These are phyloP conservation scores for Cladobotryum mycophilum DNA, from an alignment of 2,329 filamentous ascomycete genomes.

Conservation along the genomic window DNA sequence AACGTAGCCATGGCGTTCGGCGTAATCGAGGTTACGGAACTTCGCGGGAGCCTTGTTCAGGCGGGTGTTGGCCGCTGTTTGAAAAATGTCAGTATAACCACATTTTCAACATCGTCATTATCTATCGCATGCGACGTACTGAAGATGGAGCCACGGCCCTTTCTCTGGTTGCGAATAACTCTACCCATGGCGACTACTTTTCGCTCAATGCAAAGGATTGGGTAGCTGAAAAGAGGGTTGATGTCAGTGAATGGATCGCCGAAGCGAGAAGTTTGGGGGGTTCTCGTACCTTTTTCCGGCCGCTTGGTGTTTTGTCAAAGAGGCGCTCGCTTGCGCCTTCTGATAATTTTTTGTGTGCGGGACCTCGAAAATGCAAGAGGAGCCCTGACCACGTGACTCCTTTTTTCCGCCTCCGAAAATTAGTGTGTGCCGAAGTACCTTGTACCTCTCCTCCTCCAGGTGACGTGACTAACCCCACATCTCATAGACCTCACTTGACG, in stretches of 20 bases:
- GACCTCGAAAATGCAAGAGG: constrained; percentile 19
- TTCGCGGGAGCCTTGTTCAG: constrained; percentile 81
- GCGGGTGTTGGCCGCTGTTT: constrained; percentile 69
- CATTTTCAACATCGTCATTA: constrained; percentile 16
- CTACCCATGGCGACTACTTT: constrained; percentile 44
- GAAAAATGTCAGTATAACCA: constrained; percentile 25
- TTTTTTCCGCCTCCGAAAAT: constrained; percentile 1
- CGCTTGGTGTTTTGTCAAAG: constrained; percentile 35
- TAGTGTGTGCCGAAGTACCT: constrained; percentile 1
- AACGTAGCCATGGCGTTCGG: constrained; percentile 96
- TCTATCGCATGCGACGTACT: constrained; percentile 33
- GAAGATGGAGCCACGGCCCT: constrained; percentile 55
- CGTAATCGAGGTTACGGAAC: constrained; percentile 95
- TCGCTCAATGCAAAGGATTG: constrained; percentile 29
- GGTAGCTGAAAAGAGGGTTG: constrained; percentile 26
- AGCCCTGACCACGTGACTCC: constrained; percentile 33
- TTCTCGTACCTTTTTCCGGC: constrained; percentile 33
- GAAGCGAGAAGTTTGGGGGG: constrained; percentile 18
- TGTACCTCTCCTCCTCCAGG: neutral
- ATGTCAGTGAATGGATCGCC: constrained; percentile 25
- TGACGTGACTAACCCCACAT: neutral
- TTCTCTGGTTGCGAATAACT: constrained; percentile 62
- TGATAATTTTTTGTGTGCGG: constrained; percentile 35
- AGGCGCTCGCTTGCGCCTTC: constrained; percentile 22
- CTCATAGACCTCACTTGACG: neutral